Percentiles rank a stretch among this genome's conserved stretches.
These are phyloP conservation scores for Scenedesmus sp. DNA, from an alignment of 163 green algal species.

Conservation along the genomic window DNA sequence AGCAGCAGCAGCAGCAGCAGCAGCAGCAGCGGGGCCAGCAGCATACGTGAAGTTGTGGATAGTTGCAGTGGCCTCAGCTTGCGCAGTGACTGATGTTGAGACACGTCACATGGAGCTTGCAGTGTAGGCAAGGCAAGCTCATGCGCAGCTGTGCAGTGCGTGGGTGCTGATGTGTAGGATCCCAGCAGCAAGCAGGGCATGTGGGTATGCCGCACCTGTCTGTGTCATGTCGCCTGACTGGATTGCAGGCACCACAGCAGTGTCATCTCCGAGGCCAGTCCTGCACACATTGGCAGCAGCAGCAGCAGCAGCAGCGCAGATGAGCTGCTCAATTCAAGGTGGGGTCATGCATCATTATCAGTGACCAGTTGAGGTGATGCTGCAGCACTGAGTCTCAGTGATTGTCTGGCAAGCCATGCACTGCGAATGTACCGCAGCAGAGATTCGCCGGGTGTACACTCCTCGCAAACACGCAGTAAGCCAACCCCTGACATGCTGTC, in stretches of 20 bases:
- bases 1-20: background rate
- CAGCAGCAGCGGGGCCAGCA: background rate
- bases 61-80: too few relatives aligned
- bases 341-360: too few relatives aligned
- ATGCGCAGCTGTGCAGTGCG: background rate
- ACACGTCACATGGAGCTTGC: too few relatives aligned
- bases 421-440: too few relatives aligned
- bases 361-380: too few relatives aligned
- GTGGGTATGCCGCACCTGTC: background rate
- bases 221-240: background rate
- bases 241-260: conserved; percentile 81
- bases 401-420: too few relatives aligned
- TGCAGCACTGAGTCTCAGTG: too few relatives aligned
- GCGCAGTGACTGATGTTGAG: too few relatives aligned
- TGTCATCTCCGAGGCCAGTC: conserved; percentile 93
- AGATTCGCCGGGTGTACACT: too few relatives aligned
- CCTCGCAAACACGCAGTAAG: background rate
- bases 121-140: too few relatives aligned
- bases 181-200: background rate
- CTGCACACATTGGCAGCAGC: conserved; percentile 55
- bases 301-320: background rate
- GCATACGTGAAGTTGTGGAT: too few relatives aligned
- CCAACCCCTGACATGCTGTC: background rate
- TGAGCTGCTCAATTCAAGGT: background rate
- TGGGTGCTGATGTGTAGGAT: background rate